A percentile compares a stretch with the other conserved stretches of the same genome.
Conservation (phyloP, 805 yeast genomes). For the Wickerhamomyces ciferrii region DNA sequence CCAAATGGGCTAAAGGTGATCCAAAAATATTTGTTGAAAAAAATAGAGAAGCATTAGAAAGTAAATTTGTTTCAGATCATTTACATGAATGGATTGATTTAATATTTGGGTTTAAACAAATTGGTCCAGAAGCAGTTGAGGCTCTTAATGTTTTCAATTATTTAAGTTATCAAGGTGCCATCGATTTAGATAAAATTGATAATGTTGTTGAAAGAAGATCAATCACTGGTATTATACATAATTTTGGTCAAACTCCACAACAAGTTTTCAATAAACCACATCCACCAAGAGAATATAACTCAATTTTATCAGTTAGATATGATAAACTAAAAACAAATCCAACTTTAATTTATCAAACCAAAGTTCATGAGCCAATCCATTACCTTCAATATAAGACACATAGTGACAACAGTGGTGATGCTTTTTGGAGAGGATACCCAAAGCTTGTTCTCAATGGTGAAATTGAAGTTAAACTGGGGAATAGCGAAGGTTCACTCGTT, state of each 20-base stretch:
- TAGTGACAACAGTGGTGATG: conserved; percentile 24
- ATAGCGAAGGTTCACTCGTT: conserved; percentile 14
- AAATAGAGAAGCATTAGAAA: conserved; percentile 80
- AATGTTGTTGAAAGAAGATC: conserved; percentile 75
- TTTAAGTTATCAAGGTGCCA: conserved; percentile 79
- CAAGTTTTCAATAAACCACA: conserved; percentile 70
- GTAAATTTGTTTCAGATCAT: conserved; percentile 71
- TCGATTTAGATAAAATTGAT: conserved; percentile 65
- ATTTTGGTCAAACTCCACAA: conserved; percentile 87
- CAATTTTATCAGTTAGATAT: conserved; percentile 29
- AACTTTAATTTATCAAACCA: conserved; percentile 36
- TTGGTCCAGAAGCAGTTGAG: conserved; percentile 62
- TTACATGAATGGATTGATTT: conserved; percentile 84
- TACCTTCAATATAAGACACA: conserved; percentile 39
- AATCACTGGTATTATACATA: conserved; percentile 78
- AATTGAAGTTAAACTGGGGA: conserved; percentile 18
- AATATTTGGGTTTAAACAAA: conserved; percentile 76
- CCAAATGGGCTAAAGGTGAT: conserved; percentile 81
- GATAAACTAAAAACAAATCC: conserved; percentile 30
- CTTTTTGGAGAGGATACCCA: conserved; percentile 49
- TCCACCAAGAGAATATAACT: conserved; percentile 39
- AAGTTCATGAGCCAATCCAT: conserved; percentile 33
- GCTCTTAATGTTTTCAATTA: conserved; percentile 78
- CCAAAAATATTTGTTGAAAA: conserved; percentile 68
- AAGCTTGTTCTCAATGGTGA: conserved; percentile 20